These are phyloP conservation scores for Picea glauca DNA, from an alignment of 75 land plant genomes.

Conservation along the genomic window DNA sequence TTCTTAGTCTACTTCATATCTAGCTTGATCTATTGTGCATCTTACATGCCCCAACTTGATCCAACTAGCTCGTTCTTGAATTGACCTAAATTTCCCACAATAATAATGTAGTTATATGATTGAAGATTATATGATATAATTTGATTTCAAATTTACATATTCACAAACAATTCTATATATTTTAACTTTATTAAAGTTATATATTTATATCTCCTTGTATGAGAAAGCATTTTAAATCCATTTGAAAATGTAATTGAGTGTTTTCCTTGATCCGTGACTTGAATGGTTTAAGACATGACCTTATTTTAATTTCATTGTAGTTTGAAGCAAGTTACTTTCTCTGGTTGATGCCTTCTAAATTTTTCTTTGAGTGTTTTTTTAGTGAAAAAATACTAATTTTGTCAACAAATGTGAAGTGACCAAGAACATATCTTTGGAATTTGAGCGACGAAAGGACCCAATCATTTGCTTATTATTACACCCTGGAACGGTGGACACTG, in stretches of 20 bases:
- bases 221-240: background rate
- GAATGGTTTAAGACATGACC: too few relatives aligned
- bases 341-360: background rate
- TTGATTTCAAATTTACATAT: too few relatives aligned
- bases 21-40: too few relatives aligned
- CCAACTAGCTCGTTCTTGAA: too few relatives aligned
- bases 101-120: too few relatives aligned
- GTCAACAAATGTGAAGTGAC: constrained; percentile 55
- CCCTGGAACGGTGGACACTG: constrained; percentile 95
- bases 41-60: too few relatives aligned
- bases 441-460: constrained; percentile 68
- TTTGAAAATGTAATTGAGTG: background rate
- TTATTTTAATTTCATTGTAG: background rate
- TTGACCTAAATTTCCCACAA: too few relatives aligned
- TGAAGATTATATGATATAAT: too few relatives aligned
- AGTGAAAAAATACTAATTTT: background rate
- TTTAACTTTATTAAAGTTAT: background rate
- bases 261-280: background rate
- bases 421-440: constrained; percentile 75
- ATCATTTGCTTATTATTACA: constrained; percentile 72
- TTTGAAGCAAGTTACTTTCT: background rate
- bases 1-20: too few relatives aligned
- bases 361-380: too few relatives aligned
- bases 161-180: too few relatives aligned
- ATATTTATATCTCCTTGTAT: background rate